These are phyloP conservation scores for Alternaria novae-zelandiae DNA, from an alignment of 2,329 filamentous ascomycete genomes.

Conservation along the genomic window DNA sequence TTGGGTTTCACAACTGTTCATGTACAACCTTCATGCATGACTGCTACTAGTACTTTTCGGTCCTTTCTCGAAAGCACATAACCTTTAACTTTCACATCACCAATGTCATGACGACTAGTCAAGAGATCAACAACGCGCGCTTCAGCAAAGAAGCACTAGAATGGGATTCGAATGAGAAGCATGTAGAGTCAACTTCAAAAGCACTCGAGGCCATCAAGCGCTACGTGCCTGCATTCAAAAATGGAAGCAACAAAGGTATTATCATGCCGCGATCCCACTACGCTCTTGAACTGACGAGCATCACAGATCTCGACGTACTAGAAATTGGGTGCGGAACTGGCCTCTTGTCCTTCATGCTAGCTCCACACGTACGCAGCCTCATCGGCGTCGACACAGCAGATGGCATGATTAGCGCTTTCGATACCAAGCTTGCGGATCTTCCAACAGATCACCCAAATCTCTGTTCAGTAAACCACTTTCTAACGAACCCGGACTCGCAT, in stretches of 20 bases:
- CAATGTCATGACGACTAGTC: constrained; percentile 9
- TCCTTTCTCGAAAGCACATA: background rate
- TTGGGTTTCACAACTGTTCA: background rate
- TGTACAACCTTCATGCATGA: background rate
- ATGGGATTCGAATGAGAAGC: constrained; percentile 62
- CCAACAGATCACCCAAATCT: constrained; percentile 49
- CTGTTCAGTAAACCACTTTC: constrained; percentile 53
- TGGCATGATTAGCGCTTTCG: constrained; percentile 62
- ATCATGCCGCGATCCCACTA: background rate
- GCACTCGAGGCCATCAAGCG: constrained; percentile 56
- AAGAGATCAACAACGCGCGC: constrained; percentile 51
- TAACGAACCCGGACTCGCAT: constrained; percentile 59
- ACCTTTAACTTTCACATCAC: background rate
- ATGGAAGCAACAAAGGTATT: constrained; percentile 37
- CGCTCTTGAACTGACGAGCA: background rate
- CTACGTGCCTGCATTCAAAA: constrained; percentile 44
- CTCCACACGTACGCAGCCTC: constrained; percentile 56
- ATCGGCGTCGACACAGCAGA: constrained; percentile 61
- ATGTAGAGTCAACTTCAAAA: constrained; percentile 53
- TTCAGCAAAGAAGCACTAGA: constrained; percentile 62
- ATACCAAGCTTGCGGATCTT: constrained; percentile 51
- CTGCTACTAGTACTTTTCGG: background rate
- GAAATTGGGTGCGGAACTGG: constrained; percentile 66
- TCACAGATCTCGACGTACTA: constrained; percentile 54
- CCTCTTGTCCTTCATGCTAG: constrained; percentile 58